phyloP scores from a whole-genome alignment of 306 rosid species.

The Acacia confusa region DNA sequence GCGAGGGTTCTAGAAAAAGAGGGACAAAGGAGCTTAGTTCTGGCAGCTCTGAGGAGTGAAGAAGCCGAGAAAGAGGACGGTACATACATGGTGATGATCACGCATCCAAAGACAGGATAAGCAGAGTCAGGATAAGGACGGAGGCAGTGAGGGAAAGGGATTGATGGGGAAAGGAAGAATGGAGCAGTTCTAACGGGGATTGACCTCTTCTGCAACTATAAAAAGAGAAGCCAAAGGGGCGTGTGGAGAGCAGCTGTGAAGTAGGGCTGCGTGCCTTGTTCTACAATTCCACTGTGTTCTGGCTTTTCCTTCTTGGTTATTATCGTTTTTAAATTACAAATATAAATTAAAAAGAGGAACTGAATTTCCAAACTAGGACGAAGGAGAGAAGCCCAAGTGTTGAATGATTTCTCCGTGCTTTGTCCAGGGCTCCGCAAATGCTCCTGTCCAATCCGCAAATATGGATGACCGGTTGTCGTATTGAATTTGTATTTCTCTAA shows the following conservation, averaged over 20 bases:
- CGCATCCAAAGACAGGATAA: conserved; percentile 31
- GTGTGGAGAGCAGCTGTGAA: conserved; percentile 51
- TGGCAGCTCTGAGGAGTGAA: conserved; percentile 69
- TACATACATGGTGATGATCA: conserved; percentile 54
- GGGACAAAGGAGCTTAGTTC: conserved; percentile 47
- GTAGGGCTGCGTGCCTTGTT: conserved; percentile 56
- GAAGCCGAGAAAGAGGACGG: conserved; percentile 52
- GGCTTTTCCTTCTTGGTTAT: not conserved
- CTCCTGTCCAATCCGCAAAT: too few relatives aligned
- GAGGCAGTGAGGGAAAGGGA: not conserved
- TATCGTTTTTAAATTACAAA: not conserved
- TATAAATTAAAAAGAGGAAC: too few relatives aligned
- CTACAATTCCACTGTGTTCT: not conserved
- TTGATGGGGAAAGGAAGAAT: not conserved
- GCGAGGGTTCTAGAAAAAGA: conserved; percentile 52
- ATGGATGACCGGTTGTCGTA: too few relatives aligned
- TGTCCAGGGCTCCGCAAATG: not conserved
- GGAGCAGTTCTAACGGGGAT: not conserved
- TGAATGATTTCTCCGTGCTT: not conserved
- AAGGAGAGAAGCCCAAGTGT: not conserved
- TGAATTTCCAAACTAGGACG: not conserved
- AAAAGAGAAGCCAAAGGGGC: conserved; percentile 16
- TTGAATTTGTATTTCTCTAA: too few relatives aligned
- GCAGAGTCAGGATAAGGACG: not conserved
- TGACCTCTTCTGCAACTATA: not conserved